Evolutionary conservation across 306 rosid species (phyloP).

Genomic region (Begonia fuchsioides): DNA sequence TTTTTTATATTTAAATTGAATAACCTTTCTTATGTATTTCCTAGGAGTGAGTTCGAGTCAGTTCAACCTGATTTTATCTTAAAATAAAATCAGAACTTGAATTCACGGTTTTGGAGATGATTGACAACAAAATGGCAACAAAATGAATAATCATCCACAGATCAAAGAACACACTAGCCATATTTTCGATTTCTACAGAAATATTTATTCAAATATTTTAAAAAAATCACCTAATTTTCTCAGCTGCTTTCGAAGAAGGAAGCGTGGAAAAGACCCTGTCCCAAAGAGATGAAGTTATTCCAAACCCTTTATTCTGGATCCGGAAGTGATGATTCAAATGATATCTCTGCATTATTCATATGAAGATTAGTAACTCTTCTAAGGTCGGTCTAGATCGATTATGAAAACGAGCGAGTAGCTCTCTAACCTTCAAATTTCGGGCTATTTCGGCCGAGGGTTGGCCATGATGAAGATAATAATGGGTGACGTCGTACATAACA

Average conservation of each 20-base stretch:
- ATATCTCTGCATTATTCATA: constrained; percentile 41
- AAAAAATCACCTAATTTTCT: constrained; percentile 23
- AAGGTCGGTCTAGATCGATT: too few relatives aligned
- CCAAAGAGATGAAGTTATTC: constrained; percentile 87
- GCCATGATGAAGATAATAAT: constrained; percentile 89
- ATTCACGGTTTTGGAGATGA: too few relatives aligned
- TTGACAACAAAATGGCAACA: too few relatives aligned
- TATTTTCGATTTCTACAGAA: too few relatives aligned
- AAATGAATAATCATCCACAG: too few relatives aligned
- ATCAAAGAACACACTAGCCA: too few relatives aligned
- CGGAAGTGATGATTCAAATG: constrained; percentile 92
- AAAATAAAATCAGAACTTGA: too few relatives aligned
- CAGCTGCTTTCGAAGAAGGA: constrained; percentile 43
- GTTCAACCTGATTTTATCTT: too few relatives aligned
- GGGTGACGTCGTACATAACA: constrained; percentile 91
- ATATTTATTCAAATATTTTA: constrained; percentile 1
- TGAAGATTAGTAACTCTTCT: too few relatives aligned
- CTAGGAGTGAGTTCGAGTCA: too few relatives aligned
- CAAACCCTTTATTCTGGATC: constrained; percentile 72
- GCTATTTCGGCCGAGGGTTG: constrained; percentile 47
- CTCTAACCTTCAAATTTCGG: constrained; percentile 57
- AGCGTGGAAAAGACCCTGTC: constrained; percentile 83
- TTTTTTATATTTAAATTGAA: too few relatives aligned
- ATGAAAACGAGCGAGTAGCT: background rate
- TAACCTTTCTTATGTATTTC: too few relatives aligned